A percentile compares a stretch with the other conserved stretches of the same genome.
phyloP scores from a whole-genome alignment of 202 grass and related monocot species.

The Bolboschoenoplectus hybrid region DNA sequence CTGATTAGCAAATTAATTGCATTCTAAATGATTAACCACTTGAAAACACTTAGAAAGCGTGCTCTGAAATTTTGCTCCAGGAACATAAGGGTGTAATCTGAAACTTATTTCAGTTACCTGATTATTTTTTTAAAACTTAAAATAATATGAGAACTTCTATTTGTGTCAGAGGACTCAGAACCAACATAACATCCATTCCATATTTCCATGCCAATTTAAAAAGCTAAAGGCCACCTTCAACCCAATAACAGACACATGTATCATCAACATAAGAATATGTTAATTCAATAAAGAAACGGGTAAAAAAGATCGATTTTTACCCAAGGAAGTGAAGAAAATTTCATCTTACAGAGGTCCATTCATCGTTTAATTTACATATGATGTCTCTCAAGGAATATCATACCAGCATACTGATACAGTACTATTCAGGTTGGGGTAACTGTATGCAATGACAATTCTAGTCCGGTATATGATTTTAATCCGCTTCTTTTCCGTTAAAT shows the following conservation, averaged over 20 bases:
- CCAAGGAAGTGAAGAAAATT: background rate
- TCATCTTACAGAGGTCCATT: background rate
- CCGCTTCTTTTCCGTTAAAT: background rate
- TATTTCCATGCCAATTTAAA: background rate
- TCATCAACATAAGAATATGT: background rate
- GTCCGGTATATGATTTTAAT: background rate
- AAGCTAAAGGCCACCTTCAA: background rate
- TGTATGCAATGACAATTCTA: background rate
- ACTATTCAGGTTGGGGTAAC: background rate
- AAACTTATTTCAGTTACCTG: background rate
- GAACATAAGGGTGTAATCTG: background rate
- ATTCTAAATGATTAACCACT: constrained; percentile 1
- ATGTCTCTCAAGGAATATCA: background rate
- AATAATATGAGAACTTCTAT: background rate
- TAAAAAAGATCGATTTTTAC: background rate
- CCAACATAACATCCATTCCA: background rate
- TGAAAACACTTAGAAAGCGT: background rate
- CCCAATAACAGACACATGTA: background rate
- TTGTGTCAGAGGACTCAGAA: background rate
- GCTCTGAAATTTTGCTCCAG: background rate
- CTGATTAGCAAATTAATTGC: constrained; percentile 27
- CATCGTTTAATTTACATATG: background rate
- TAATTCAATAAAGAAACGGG: background rate
- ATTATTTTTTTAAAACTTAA: background rate
- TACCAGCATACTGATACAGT: background rate